phyloP scores from a whole-genome alignment of 1,139 yeast genomes.

The Blastobotrys proliferans region DNA sequence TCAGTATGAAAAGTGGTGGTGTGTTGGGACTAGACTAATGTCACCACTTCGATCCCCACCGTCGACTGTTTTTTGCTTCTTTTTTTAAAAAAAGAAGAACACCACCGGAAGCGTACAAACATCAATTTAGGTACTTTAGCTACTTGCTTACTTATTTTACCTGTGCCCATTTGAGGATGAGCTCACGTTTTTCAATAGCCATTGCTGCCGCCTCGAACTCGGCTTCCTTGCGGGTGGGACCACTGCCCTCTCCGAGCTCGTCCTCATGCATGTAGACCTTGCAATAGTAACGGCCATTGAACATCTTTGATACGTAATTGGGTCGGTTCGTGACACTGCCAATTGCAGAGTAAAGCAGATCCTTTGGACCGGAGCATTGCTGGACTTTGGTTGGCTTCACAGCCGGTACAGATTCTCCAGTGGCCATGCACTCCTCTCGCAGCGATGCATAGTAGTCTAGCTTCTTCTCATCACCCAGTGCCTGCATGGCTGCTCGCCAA shows the following conservation, averaged over 20 bases:
- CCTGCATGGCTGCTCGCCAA: conserved; percentile 67
- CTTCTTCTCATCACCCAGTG: conserved; percentile 52
- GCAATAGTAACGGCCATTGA: conserved; percentile 13
- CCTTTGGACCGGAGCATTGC: conserved; percentile 39
- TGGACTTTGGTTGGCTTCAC: background rate
- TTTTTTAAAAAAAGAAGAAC: too few species aligned
- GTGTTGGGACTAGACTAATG: too few species aligned
- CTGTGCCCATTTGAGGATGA: conserved; percentile 12
- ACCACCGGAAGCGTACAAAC: too few species aligned
- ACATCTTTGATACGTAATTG: conserved; percentile 39
- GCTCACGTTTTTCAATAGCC: conserved; percentile 18
- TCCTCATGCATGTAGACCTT: conserved; percentile 18
- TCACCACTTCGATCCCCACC: too few species aligned
- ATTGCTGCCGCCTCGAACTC: conserved; percentile 23
- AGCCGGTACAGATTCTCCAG: background rate
- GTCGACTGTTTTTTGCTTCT: too few species aligned
- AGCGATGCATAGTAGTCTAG: conserved; percentile 61
- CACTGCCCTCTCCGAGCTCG: conserved; percentile 21
- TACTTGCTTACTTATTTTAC: too few species aligned
- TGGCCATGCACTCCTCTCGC: conserved; percentile 31
- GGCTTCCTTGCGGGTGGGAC: conserved; percentile 22
- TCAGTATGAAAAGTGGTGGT: too few species aligned
- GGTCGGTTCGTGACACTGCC: conserved; percentile 74
- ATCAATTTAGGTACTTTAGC: too few species aligned
- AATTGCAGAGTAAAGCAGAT: conserved; percentile 69